These are phyloP conservation scores for Aspergillus sp. DNA, from an alignment of 2,329 filamentous ascomycete species.

Conservation along the genomic window DNA sequence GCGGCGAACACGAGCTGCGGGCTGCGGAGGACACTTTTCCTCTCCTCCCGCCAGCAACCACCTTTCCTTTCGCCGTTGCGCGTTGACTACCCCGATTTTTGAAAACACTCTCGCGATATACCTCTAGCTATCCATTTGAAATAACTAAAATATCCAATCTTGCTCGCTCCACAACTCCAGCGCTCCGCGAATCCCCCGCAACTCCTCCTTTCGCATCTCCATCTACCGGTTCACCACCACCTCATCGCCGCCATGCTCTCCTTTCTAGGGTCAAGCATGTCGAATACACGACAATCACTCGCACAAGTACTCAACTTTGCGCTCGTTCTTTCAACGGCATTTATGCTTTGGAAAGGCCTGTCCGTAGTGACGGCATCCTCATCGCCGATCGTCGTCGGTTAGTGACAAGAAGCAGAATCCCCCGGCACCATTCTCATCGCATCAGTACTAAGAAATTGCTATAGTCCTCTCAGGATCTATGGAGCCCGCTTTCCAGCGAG, in stretches of 20 bases:
- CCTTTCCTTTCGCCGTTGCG: not conserved
- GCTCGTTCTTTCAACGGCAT: constrained; percentile 84
- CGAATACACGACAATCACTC: constrained; percentile 76
- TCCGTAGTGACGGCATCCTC: constrained; percentile 74
- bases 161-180: not conserved
- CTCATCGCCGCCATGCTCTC: constrained; percentile 59
- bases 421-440: not conserved
- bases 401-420: not conserved
- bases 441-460: not conserved
- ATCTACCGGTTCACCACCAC: not conserved
- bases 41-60: not conserved
- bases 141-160: not conserved
- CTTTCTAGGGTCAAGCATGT: constrained; percentile 55
- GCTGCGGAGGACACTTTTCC: constrained; percentile 8
- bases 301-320: constrained; percentile 86
- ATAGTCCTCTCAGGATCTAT: constrained; percentile 60
- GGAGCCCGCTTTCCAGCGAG: constrained; percentile 67
- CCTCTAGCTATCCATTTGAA: no score
- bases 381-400: constrained; percentile 65
- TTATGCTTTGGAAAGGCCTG: constrained; percentile 94
- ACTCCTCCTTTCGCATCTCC: not conserved
- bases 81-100: not conserved
- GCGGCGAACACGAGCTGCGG: constrained; percentile 2
- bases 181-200: constrained; percentile 10
- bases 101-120: not conserved